Base-by-base conservation (phyloP, 2,329 filamentous ascomycete species). In the Penicillium freii region DNA sequence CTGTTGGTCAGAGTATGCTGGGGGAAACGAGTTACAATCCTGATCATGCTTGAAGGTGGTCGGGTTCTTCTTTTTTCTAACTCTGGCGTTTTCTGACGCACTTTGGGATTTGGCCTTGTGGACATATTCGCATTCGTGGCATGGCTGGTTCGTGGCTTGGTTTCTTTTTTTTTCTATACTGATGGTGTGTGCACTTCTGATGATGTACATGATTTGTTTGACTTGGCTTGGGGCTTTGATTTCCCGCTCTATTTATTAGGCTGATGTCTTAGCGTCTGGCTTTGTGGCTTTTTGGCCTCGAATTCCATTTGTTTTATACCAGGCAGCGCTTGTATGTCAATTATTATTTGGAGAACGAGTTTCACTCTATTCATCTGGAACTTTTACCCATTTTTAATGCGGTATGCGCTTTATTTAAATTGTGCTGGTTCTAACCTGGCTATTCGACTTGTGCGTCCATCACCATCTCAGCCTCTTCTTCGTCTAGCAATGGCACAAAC, bases 21-120 rank as follows among this genome's bases (percentile, higher is more conserved):
- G 87, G 87, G 23, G 87, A 88, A 73, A 90, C 87, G 34, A 88
- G 79, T 66, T 90, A 90, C 67, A 83, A 85, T 27, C 87, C 87
- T 1, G 87, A 90, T 43, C 78, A 85, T 61, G 67, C 71, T 50
- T 77, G 63, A 68, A 9, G 21, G 31, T 13, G 4, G 10, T 17
- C 0, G 1, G 2, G n/a, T n/a, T 21, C n/a, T 52, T 33, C 7
- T 10, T 42, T 38, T 23, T 23, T 36, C 15, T 21, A 8, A n/a
- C 27, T 58, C 21, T n/a, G 51, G 44, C 40, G 46, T 49, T 57
- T 5, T n/a, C 33, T 43, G 15, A 49, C 21, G 44, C 49, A 51
- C 36, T 47, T 38, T 42, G 49, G 29, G 54, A 21, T 36, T 53
- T 50, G 44, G 23, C 19, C 27, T 10, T 43, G 29, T 52, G 55